Conservation (phyloP, 148 eudicot genomes). For the Linanthus parryae region DNA sequence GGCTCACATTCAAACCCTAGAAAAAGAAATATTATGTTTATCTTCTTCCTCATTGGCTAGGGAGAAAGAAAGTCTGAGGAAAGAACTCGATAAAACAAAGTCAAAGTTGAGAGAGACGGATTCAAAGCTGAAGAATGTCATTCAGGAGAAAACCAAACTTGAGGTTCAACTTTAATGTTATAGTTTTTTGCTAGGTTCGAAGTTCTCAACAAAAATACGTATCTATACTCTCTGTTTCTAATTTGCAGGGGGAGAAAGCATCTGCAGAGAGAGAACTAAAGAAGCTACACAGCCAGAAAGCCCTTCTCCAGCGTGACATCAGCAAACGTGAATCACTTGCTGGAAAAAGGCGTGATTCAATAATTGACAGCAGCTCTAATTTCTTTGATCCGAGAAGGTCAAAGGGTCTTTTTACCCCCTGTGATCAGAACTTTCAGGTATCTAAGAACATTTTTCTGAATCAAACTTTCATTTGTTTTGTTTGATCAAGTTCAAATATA, state of each 20-base stretch:
- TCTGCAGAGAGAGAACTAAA: conserved; percentile 79
- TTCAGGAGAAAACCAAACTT: conserved; percentile 94
- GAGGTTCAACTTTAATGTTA: conserved; percentile 46
- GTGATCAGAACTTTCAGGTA: conserved; percentile 61
- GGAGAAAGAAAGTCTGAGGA: conserved; percentile 83
- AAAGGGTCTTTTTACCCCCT: conserved; percentile 38
- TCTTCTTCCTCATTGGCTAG: conserved; percentile 60
- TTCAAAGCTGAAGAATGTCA: conserved; percentile 66
- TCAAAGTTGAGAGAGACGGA: conserved; percentile 76
- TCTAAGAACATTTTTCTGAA: conserved; percentile 4
- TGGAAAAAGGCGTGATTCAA: conserved; percentile 74
- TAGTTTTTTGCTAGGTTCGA: background rate
- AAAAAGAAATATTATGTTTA: conserved; percentile 55
- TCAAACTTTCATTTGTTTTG: no score
- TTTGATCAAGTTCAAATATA: no score
- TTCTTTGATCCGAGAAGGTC: conserved; percentile 51
- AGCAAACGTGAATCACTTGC: conserved; percentile 63
- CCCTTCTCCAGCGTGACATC: conserved; percentile 83
- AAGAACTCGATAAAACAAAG: conserved; percentile 90
- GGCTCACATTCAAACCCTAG: conserved; percentile 52
- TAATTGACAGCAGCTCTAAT: conserved; percentile 53
- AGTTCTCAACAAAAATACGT: background rate
- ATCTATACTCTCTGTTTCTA: conserved; percentile 1
- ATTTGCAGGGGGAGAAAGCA: conserved; percentile 88
- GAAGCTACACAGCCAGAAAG: conserved; percentile 63